Conservation (phyloP, 2,329 filamentous ascomycete genomes). For the Fusarium avenaceum region DNA sequence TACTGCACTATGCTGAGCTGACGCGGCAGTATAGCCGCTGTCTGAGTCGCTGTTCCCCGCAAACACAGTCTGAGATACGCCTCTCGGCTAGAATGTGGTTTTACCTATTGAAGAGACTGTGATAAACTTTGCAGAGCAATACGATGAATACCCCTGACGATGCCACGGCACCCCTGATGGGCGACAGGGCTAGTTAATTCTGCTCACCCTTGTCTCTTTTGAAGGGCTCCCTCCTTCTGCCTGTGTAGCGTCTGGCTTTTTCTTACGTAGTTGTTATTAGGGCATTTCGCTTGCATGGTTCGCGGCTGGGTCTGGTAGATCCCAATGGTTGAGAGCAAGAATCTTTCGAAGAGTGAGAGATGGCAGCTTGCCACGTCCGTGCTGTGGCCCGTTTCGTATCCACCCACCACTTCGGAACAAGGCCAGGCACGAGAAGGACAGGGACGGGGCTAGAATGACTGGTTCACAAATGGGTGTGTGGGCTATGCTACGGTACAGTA, state of each 20-base stretch:
- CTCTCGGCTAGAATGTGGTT: constrained; percentile 5
- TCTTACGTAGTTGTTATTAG: constrained; percentile 31
- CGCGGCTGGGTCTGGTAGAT: constrained; percentile 42
- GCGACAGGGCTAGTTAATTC: constrained; percentile 26
- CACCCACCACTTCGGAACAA: constrained; percentile 27
- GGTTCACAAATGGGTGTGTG: constrained; percentile 15
- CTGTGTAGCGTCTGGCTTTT: constrained; percentile 26
- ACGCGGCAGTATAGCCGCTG: constrained; percentile 4
- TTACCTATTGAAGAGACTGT: constrained; percentile 8
- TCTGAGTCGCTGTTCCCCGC: constrained; percentile 15
- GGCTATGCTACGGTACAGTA: not conserved
- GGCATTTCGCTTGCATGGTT: constrained; percentile 37
- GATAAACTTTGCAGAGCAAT: constrained; percentile 27
- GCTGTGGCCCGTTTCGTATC: constrained; percentile 36
- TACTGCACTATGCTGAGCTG: constrained; percentile 2
- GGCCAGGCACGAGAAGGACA: constrained; percentile 32
- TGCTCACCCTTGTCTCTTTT: constrained; percentile 16
- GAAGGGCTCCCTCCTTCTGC: constrained; percentile 25
- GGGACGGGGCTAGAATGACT: constrained; percentile 17
- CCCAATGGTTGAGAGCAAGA: constrained; percentile 33
- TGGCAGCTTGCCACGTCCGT: constrained; percentile 46
- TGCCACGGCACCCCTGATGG: constrained; percentile 41
- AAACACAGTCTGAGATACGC: constrained; percentile 5
- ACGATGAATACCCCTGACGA: constrained; percentile 34
- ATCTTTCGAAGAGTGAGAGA: constrained; percentile 18